Conservation (phyloP, 768 basidiomycete genomes). For the Suillus sp. region DNA sequence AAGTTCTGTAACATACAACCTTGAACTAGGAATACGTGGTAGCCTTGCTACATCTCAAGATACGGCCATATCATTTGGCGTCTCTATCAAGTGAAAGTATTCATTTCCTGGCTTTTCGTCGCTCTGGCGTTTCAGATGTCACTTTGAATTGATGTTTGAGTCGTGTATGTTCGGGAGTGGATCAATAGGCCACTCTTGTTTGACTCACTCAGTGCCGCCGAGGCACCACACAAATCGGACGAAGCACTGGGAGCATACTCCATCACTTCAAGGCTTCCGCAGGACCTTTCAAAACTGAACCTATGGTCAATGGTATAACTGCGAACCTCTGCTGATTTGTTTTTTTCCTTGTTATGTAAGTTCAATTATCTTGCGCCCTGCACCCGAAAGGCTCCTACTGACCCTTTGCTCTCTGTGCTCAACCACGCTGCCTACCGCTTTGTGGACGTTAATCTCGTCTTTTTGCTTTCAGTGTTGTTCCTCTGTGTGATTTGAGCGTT, state of each 20-base stretch:
- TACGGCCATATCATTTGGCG: slow-evolving; percentile 21
- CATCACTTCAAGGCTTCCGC: slow-evolving; percentile 22
- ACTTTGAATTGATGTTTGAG: slow-evolving; percentile 31
- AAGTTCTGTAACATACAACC: slow-evolving; percentile 16
- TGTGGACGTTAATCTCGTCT: slow-evolving; percentile 25
- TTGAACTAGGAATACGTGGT: slow-evolving; percentile 33
- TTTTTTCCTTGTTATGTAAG: slow-evolving; percentile 38
- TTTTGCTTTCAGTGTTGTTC: slow-evolving; percentile 23
- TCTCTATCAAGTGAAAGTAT: slow-evolving; percentile 22
- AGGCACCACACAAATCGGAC: slow-evolving; percentile 29
- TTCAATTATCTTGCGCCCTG: slow-evolving; percentile 28
- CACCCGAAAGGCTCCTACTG: slow-evolving; percentile 26
- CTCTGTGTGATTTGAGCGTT: slow-evolving; percentile 35
- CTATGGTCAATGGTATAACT: slow-evolving; percentile 35
- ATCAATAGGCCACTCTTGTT: slow-evolving; percentile 20
- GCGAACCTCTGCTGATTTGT: slow-evolving; percentile 27
- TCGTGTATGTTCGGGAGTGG: slow-evolving; percentile 28
- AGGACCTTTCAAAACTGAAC: slow-evolving; percentile 27
- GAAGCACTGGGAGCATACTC: slow-evolving; percentile 26
- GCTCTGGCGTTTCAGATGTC: slow-evolving; percentile 13
- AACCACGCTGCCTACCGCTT: slow-evolving; percentile 25
- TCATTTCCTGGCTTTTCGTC: slow-evolving; percentile 22
- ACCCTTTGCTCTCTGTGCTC: slow-evolving; percentile 19
- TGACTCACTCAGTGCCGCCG: slow-evolving; percentile 20
- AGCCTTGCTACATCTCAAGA: slow-evolving; percentile 22